Percentiles rank a stretch among this genome's conserved stretches.
phyloP scores from a whole-genome alignment of 768 basidiomycete genomes.

The Gymnopilus dilepis region DNA sequence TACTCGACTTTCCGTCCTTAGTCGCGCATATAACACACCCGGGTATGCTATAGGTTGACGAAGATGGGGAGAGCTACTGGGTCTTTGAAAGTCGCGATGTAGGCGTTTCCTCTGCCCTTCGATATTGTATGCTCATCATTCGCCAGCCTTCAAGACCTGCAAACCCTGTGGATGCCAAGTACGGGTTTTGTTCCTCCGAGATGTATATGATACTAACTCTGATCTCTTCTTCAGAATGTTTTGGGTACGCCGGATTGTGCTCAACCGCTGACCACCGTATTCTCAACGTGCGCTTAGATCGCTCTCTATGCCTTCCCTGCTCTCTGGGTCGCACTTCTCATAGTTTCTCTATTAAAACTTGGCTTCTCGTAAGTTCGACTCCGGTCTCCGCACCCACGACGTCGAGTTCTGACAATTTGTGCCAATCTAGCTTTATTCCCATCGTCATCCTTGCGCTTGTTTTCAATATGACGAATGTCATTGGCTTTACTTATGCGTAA shows the following conservation, averaged over 20 bases:
- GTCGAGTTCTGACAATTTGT: constrained; percentile 2
- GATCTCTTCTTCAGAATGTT: constrained; percentile 70
- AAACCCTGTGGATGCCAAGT: constrained; percentile 89
- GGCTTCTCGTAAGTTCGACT: constrained; percentile 72
- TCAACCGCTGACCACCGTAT: not conserved
- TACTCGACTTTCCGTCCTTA: constrained; percentile 23
- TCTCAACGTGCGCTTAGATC: constrained; percentile 48
- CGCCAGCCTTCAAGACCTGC: constrained; percentile 83
- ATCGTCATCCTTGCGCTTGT: constrained; percentile 94
- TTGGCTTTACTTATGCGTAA: constrained; percentile 96
- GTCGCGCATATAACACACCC: too few species aligned
- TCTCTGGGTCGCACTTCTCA: constrained; percentile 85
- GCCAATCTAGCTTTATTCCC: constrained; percentile 79
- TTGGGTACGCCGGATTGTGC: constrained; percentile 62
- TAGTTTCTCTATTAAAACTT: constrained; percentile 90
- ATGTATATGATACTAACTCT: constrained; percentile 10
- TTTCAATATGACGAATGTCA: constrained; percentile 94
- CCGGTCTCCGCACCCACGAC: not conserved
- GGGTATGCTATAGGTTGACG: constrained; percentile 84
- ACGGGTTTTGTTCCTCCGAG: constrained; percentile 28
- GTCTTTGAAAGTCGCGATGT: constrained; percentile 98
- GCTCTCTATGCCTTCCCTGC: constrained; percentile 90
- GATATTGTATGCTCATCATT: constrained; percentile 4
- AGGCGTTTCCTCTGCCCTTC: constrained; percentile 29
- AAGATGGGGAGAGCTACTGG: constrained; percentile 96